Conservation (phyloP, 1,284 basidiomycete species). For the Cryptococcus sp. region DNA sequence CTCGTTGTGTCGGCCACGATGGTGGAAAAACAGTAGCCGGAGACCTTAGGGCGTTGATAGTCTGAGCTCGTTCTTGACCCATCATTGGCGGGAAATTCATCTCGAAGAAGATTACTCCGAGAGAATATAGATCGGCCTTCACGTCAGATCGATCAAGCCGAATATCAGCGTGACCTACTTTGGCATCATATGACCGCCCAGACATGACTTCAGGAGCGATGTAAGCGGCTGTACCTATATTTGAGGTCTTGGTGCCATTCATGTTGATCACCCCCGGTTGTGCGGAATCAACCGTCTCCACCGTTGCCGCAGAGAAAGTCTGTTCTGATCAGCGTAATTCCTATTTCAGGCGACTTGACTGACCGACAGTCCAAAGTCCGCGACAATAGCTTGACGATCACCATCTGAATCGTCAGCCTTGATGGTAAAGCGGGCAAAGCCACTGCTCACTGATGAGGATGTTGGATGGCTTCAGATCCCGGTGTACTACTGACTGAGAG, state of each 20-base stretch:
- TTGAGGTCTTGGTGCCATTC: slow-evolving; percentile 48
- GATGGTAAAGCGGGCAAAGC: not conserved
- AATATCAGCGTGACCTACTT: slow-evolving; percentile 14
- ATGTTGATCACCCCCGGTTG: slow-evolving; percentile 49
- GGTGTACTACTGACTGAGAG: slow-evolving; percentile 81
- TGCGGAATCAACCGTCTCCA: slow-evolving; percentile 62
- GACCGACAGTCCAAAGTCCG: slow-evolving; percentile 76
- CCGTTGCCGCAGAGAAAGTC: slow-evolving; percentile 28
- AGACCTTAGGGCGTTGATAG: slow-evolving; percentile 71
- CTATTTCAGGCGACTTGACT: slow-evolving; percentile 4
- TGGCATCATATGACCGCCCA: slow-evolving; percentile 49
- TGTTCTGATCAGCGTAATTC: slow-evolving; percentile 1
- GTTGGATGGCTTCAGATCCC: slow-evolving; percentile 88
- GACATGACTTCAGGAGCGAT: slow-evolving; percentile 76
- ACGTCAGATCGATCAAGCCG: not conserved
- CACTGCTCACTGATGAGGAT: slow-evolving; percentile 73
- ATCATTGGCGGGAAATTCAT: slow-evolving; percentile 91
- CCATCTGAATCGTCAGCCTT: slow-evolving; percentile 56
- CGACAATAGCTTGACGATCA: slow-evolving; percentile 87
- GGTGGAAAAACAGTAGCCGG: slow-evolving; percentile 68
- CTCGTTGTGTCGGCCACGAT: slow-evolving; percentile 59
- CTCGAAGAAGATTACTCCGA: slow-evolving; percentile 95
- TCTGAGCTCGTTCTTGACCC: slow-evolving; percentile 75
- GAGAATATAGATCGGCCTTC: slow-evolving; percentile 89
- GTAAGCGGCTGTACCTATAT: slow-evolving; percentile 88